Base-by-base conservation (phyloP, 441 rosid species). In the Gossypium gossypioides region DNA sequence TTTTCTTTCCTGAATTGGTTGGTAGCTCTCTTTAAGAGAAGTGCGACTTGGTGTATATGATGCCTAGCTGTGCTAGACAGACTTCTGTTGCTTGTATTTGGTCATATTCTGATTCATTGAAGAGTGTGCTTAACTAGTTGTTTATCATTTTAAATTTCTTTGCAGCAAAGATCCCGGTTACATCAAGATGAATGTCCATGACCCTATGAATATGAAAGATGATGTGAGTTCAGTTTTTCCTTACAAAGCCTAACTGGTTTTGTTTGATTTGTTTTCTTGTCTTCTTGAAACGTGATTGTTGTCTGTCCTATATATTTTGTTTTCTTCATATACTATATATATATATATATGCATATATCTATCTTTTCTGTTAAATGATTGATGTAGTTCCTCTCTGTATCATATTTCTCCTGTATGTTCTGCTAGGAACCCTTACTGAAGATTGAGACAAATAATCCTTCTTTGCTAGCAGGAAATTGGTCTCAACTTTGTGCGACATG, bases 401-500 rank as follows among this genome's bases (percentile, higher is more conserved):
- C 24, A 48, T 37, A 13, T 51, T 70, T 68, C 8, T 74, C 24
- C 61, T 57, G 29, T 46, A 21, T 73, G 9, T 65, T 75, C 44
- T 79, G 10, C 18, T 71, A 96, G 98, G 99, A 93, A 85, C 98
- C 97, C 51, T 83, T 96, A 69, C 77, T 96, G 87, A 96, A 90
- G 91, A 86, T 91, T 75, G 98, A 96, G 85, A 87, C 91, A 62
- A 93, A 96, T 75, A 87, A 90, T 77, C 96, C 96, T 76, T 89
- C 92, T 74, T 80, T 96, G 88, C 87, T 93, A 65, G 86, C 96
- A 80, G 98, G 99, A 74, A 96, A 91, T 79, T 96, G 99, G 98
- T 86, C 97, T 77, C 99, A 85, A 84, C 98, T 93, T 67, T 96
- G 99, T 82, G 88, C 98, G 46, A 93, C 99, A 50, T 96, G 99